Conservation (phyloP, 163 green algal species). For the Scenedesmus sp. region DNA sequence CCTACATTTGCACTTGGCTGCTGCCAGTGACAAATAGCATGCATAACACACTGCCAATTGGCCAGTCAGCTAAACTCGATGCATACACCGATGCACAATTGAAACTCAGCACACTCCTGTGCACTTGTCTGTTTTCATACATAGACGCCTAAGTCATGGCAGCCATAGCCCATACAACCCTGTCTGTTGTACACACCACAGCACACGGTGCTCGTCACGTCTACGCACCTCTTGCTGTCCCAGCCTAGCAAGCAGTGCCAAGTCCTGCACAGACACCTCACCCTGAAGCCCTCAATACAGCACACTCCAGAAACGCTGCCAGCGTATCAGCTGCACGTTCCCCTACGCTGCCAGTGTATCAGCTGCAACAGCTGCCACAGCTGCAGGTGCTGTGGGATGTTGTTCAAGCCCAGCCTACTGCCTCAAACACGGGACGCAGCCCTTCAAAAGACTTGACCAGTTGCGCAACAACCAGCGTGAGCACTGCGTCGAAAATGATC, state of each 20-base stretch:
- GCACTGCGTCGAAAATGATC: slow-evolving; percentile 56
- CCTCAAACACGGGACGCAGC: slow-evolving; percentile 47
- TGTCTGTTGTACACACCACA: not conserved
- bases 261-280: not conserved
- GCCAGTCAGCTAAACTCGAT: too few relatives aligned
- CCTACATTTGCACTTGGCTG: not conserved
- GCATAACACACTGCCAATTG: too few relatives aligned
- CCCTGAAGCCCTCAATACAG: not conserved
- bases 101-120: not conserved
- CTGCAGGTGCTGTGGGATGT: not conserved
- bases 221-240: not conserved
- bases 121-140: not conserved
- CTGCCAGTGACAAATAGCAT: not conserved
- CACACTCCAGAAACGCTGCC: not conserved
- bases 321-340: not conserved
- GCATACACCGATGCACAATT: not conserved
- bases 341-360: not conserved
- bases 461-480: slow-evolving; percentile 31
- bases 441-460: slow-evolving; percentile 15
- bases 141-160: not conserved
- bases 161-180: not conserved
- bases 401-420: slow-evolving; percentile 54
- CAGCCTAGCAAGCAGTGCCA: not conserved
- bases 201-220: not conserved
- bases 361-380: not conserved